Base-by-base conservation (phyloP, 495 filamentous ascomycete genomes). In the Lasiosphaeria hispida region DNA sequence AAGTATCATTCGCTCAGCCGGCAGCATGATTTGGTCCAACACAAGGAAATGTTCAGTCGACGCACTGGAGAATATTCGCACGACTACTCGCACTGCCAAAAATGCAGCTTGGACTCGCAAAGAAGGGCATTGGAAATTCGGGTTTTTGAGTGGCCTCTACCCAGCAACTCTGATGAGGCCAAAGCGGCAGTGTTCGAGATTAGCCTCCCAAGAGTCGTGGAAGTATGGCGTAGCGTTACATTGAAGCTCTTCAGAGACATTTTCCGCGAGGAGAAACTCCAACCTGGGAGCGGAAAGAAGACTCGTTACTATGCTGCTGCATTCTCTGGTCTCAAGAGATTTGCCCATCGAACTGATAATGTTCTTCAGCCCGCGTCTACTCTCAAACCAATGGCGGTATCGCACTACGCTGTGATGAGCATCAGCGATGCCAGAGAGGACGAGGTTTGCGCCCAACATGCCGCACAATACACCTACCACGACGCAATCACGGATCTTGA, bases 141-240 rank as follows among this genome's bases (percentile, higher is more conserved):
- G 0, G 50, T 83, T 48, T 73, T 85, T 54, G 85, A 88, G 59
- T 87, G 83, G 85, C 86, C 86, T 3, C 67, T 89, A 7, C 82
- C 86, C 0, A 10, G 13, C 0, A 48, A 73, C 14, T 7, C 33
- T 0, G 34, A 53, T 0, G 23, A 76, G 17, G 70, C 75, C 0
- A 79, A 81, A 54, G 69, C 80, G 0, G 72, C 74, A 0, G 76
- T 87, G 0, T 87, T 89, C 45, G 86, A 89, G 66, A 70, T 87
- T 0, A 38, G 59, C 9, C 63, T 78, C 0, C 84, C 85, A 5
- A 10, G n/a, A 1, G 49, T 59, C 0, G 77, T 87, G 41, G 58
- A 41, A 9, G 45, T 63, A 7, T 90, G 85, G 86, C 72, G 87
- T 1, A 75, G 87, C 53, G 58, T 65, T 7, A 84, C 80, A 0